Evolutionary conservation across 148 eudicot species (phyloP), one percentile per base, ranked within the genome.

Genomic region (Fallopia convolvulus): DNA sequence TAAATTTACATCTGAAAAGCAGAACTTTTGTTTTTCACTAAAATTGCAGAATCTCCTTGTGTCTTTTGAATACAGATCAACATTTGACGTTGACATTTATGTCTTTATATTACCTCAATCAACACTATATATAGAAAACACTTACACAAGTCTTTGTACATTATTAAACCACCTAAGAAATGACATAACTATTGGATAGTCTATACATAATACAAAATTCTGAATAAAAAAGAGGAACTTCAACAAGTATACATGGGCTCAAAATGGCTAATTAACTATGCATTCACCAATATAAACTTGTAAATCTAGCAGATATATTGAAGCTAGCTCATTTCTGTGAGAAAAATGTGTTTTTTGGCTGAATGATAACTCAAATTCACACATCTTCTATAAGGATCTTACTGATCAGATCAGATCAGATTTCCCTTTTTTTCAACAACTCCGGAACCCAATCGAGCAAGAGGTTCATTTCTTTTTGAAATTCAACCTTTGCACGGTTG

Each of bases 381-480:
- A 4, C 30, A 4, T 21, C 48, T 50, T 56, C 50, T 61, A 33
- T 26, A 60, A 60, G 66, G 66, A 60, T 21, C 39, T 8, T 50
- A n/a, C 7, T n/a, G 79, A 66, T 83, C 82, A 47, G 87, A 81
- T 79, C 80, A 26, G 0, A 26, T 26, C 0, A 74, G 39, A 65
- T 76, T 32, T 61, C 39, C 72, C 79, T 58, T 80, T 30, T 84
- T 81, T 58, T 90, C 89, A 48, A 92, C 53, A 92, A 78, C 79
- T 94, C 99, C 14, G 99, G 97, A 72, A 92, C 97, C 39, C 83
- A 87, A 86, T 96, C 89, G 26, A 96, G 90, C 81, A 91, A 82
- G 75, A 75, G 52, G 80, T 96, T 89, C 79, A 96, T 79, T 81
- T 91, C 89, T 3, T 86, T 91, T 0, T 97, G 88, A 78, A 93